Evolutionary conservation across 2,329 filamentous ascomycete genomes (phyloP).

Genomic region (Ophiocordyceps camponoti-leonardi): DNA sequence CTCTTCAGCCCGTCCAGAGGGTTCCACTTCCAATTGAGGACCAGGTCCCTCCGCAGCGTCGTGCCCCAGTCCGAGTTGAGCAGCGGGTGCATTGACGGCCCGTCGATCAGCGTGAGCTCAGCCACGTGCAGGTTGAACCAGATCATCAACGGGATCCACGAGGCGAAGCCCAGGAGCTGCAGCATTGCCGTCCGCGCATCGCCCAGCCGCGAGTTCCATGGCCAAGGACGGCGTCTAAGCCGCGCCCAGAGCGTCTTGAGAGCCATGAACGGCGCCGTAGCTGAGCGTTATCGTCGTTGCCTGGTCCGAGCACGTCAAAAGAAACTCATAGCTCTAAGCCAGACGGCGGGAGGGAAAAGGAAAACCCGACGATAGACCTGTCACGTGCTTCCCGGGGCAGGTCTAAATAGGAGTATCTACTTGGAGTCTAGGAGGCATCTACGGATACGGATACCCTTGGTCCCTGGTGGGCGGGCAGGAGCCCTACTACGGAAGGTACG

Average conservation of each 20-base stretch:
- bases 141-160: slow-evolving; percentile 44
- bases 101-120: slow-evolving; percentile 38
- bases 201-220: not conserved
- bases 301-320: no score
- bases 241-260: not conserved
- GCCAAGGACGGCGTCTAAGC: slow-evolving; percentile 1
- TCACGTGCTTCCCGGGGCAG: no score
- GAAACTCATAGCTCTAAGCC: no score
- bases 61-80: slow-evolving; percentile 50
- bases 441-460: no score
- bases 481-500: no score
- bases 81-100: slow-evolving; percentile 61
- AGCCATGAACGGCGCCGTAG: not conserved
- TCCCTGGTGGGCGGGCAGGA: no score
- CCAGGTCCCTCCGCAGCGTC: slow-evolving; percentile 34
- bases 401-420: no score
- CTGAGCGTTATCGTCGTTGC: not conserved
- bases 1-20: slow-evolving; percentile 40
- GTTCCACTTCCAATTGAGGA: slow-evolving; percentile 41
- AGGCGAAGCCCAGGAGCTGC: slow-evolving; percentile 33
- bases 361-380: no score
- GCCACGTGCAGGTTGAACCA: slow-evolving; percentile 45
- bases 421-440: no score
- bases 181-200: slow-evolving; percentile 17
- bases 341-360: no score